Percentiles rank a stretch among this genome's conserved stretches.
phyloP scores from a whole-genome alignment of 768 basidiomycete genomes.

The Daedaleopsis sinensis region DNA sequence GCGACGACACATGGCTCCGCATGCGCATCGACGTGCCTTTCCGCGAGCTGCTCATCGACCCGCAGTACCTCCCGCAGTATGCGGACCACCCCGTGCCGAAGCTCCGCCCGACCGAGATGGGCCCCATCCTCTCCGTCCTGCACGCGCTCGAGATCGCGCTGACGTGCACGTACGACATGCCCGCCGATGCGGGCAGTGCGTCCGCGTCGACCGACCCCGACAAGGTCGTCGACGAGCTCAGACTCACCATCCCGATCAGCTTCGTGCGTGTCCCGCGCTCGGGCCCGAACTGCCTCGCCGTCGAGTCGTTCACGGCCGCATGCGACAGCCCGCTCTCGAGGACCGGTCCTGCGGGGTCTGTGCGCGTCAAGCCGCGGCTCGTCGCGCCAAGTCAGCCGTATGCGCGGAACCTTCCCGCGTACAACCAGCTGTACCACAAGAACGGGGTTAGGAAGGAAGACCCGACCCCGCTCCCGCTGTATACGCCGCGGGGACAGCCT shows the following conservation, averaged over 20 bases:
- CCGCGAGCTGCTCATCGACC: constrained; percentile 28
- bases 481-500: constrained; percentile 20
- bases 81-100: constrained; percentile 43
- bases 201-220: neutral
- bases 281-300: constrained; percentile 1
- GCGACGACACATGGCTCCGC: constrained; percentile 53
- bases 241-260: constrained; percentile 27
- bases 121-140: constrained; percentile 58
- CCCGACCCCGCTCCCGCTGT: constrained; percentile 49
- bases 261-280: constrained; percentile 23
- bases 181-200: constrained; percentile 31
- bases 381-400: constrained; percentile 21
- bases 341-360: constrained; percentile 10
- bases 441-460: constrained; percentile 79
- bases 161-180: constrained; percentile 55
- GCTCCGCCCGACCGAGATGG: constrained; percentile 49
- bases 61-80: constrained; percentile 10
- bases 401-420: constrained; percentile 58
- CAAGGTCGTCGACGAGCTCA: constrained; percentile 24
- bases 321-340: constrained; percentile 47
- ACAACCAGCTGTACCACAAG: constrained; percentile 75
- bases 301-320: constrained; percentile 46
- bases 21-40: constrained; percentile 60
- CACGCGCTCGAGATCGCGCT: constrained; percentile 60
- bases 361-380: neutral